Evolutionary conservation across 345 rosid species (phyloP), one percentile per base, ranked within the genome.

Genomic region (Citrus maxima): DNA sequence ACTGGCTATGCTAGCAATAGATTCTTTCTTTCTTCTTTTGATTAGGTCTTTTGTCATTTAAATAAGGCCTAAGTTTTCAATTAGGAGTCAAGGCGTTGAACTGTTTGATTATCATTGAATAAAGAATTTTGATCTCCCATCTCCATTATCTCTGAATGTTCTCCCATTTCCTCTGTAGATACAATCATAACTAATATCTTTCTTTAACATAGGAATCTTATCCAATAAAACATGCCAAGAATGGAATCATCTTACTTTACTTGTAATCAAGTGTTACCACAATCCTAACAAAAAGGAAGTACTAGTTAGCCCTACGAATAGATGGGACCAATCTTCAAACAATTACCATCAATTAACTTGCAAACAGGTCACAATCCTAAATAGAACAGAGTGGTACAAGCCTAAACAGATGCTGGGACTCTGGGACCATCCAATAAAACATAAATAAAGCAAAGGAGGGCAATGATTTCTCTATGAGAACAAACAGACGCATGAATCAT

Each of bases 361-460:
- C 9, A 35, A 38, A 60, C 24, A 60, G 18, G 37, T 60, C 49
- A 59, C 22, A 18, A 58, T 35, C 51, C 61, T 24, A 58, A 58
- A 34, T 35, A 16, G 8, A 3, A 24, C 8, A n/a, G 27, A 56
- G n/a, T 27, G 10, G 72, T 65, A 28, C 60, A 75, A 61, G 6
- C 76, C 6, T 27, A 56, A 54, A 54, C 62, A 34, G 60, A 70
- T 24, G 24, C 40, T 54, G 58, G 22, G 67, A 28, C 19, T n/a
- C 14, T 51, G 84, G 88, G 82, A 84, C 82, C 86, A 76, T 70
- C 21, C 67, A 2, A 61, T 60, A 16, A 77, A 18, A 54, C 19
- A 42, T 14, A 77, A 54, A 18, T 18, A 55, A 61, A 69, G 64
- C 72, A 49, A 70, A 10, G 34, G 56, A 61, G 63, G 61, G 46